Evolutionary conservation across 176 grass and related monocot species (phyloP).

Genomic region (Hordeum marinum): DNA sequence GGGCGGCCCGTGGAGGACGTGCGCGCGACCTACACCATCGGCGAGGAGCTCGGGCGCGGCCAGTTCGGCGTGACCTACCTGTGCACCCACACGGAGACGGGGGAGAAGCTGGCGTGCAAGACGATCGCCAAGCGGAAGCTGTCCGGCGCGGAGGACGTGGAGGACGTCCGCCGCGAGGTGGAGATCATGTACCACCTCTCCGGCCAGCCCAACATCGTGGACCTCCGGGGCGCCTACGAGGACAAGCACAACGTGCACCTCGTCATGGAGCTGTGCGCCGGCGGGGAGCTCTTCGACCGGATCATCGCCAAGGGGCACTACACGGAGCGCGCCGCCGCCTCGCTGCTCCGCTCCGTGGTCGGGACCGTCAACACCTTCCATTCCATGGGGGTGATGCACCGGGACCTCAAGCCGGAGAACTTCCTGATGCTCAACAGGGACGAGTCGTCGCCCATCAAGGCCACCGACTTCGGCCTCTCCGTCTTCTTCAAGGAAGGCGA

Average conservation of each 20-base stretch:
- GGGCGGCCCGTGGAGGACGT: conserved; percentile 72
- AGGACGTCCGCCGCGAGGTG: conserved; percentile 71
- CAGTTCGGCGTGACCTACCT: conserved; percentile 91
- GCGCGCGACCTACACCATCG: conserved; percentile 39
- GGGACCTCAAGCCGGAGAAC: conserved; percentile 88
- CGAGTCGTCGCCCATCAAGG: conserved; percentile 62
- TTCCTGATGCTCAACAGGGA: conserved; percentile 56
- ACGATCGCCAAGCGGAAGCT: conserved; percentile 83
- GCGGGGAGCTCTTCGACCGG: conserved; percentile 87
- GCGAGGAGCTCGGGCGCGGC: conserved; percentile 81
- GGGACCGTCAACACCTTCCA: conserved; percentile 62
- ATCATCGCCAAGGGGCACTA: conserved; percentile 73
- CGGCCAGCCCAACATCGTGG: conserved; percentile 63
- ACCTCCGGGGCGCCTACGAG: conserved; percentile 64
- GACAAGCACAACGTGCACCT: conserved; percentile 76
- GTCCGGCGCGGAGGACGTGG: conserved; percentile 43
- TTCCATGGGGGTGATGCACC: conserved; percentile 80
- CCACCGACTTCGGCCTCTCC: conserved; percentile 84
- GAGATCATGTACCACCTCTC: conserved; percentile 85
- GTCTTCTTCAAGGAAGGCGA: conserved; percentile 79
- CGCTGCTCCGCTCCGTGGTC: conserved; percentile 51
- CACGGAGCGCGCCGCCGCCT: conserved; percentile 64
- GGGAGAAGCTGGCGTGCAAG: conserved; percentile 80
- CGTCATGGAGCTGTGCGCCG: conserved; percentile 90
- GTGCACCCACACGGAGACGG: conserved; percentile 58